Base-by-base conservation (phyloP, 116 monocot genomes). In the Trichopus zeylanicus region DNA sequence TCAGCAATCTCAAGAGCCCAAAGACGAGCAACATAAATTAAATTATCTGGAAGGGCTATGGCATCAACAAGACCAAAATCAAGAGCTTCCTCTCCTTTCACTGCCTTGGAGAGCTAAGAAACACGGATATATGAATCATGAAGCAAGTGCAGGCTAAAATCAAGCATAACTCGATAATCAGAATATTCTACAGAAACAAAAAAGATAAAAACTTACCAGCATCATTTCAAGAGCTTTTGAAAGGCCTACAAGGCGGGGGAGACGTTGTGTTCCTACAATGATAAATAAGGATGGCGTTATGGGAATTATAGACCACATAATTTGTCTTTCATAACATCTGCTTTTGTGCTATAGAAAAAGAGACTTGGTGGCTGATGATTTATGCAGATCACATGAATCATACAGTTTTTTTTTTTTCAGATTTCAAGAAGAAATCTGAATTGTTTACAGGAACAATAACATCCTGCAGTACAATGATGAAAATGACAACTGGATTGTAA, bases 141-240 rank as follows among this genome's bases (percentile, higher is more conserved):
- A 42, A 42, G n/a, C 3, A 42, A 15, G 42, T 12, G 13, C n/a
- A 3, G 12, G 3, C 7, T 13, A 3, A 3, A n/a, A 16, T n/a
- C 13, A 0, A 13, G 12, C 1, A n/a, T 42, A 49, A 25, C 49
- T 24, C 22, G 2, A 49, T 5, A 49, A 49, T 24, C 49, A 49
- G 49, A 49, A 19, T 19, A 37, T 37, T 37, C 37, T 11, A 37
- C 8, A 37, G 2, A 37, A 37, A 15, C n/a, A 42, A 42, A 42
- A 11, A 20, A 1, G 15, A 8, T 20, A 4, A n/a, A n/a, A 46
- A 46, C 67, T 42, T 75, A 95, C 95, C 81, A 95, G 67, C 60
- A 95, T 83, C 83, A 95, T 89, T 67, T 95, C 95, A 74, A 95
- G 81, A 77, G 83, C 75, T 81, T 95, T 95, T 34, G 80, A 60